Evolutionary conservation across 2,329 filamentous ascomycete genomes (phyloP), one percentile per base, ranked within the genome.

Genomic region (Camptophora hylomeconis): DNA sequence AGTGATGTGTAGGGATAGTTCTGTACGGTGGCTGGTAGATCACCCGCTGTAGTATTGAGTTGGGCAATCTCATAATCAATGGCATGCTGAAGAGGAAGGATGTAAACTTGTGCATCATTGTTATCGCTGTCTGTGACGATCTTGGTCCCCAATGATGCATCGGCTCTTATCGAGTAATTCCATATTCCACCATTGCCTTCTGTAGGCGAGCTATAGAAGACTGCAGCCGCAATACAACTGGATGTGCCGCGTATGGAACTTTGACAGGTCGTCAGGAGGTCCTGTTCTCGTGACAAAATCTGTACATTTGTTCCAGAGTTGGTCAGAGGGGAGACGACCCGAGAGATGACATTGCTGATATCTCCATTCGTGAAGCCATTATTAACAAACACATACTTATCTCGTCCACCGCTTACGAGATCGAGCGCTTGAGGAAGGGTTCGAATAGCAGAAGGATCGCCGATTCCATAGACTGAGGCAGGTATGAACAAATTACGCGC

Each of bases 131-230:
- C 61, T 17, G 78, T 68, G 39, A 76, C 65, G 36, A 92, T 73
- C 31, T 66, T 69, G 5, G 54, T 50, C 12, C 75, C 75, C 33
- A 92, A 63, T 1, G 72, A 63, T 19, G 76, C 76, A 48, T 93
- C 86, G 3, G 74, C 74, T 32, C 80, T 66, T 15, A 93, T 62
- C 0, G 81, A 86, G 48, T 93, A 94, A 53, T 89, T 92, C 86
- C 86, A 93, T 24, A 69, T 53, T 2, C 67, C 67, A 5, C 65
- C 67, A 1, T 50, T 38, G 7, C 81, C 81, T 55, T 89, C 75
- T 2, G 54, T 64, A 0, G 83, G 81, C 4, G 81, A 92, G 1
- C 76, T 76, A 30, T 72, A 62, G 56, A 92, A 87, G 4, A 78
- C 70, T 2, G 79, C 68, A 6, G 78, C 82, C 11, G 70, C 78